Conservation (phyloP, 495 filamentous ascomycete genomes). For the Aspergillus haitiensis region DNA sequence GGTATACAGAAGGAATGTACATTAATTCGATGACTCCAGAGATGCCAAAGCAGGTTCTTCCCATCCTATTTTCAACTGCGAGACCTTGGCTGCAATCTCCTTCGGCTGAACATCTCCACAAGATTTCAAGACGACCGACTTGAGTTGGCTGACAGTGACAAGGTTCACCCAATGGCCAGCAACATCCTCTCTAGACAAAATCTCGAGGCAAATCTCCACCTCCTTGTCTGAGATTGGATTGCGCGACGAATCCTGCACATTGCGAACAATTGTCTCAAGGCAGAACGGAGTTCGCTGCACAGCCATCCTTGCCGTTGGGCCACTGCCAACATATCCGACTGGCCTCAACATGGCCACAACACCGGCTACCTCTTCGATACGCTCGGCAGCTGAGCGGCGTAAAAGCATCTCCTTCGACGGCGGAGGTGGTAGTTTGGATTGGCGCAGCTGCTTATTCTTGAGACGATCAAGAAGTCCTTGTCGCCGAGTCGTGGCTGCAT, state of each 20-base stretch:
- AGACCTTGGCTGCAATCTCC: slow-evolving; percentile 40
- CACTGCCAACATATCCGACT: slow-evolving; percentile 35
- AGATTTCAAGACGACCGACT: slow-evolving; percentile 48
- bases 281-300: slow-evolving; percentile 44
- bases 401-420: slow-evolving; percentile 45
- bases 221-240: slow-evolving; percentile 44
- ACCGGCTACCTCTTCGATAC: slow-evolving; percentile 44
- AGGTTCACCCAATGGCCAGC: slow-evolving; percentile 48
- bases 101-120: slow-evolving; percentile 42
- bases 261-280: slow-evolving; percentile 40
- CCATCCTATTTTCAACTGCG: slow-evolving; percentile 36
- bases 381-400: slow-evolving; percentile 40
- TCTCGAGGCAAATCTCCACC: slow-evolving; percentile 44
- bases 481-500: slow-evolving; percentile 38
- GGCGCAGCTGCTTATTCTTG: slow-evolving; percentile 45
- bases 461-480: slow-evolving; percentile 46
- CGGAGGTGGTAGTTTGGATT: slow-evolving; percentile 46
- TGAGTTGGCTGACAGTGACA: slow-evolving; percentile 43
- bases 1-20: background rate
- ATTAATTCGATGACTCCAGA: background rate
- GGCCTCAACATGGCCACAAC: slow-evolving; percentile 44
- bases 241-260: slow-evolving; percentile 42
- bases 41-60: slow-evolving; percentile 25
- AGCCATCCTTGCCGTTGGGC: slow-evolving; percentile 35
- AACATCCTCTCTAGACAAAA: slow-evolving; percentile 41